Base-by-base conservation (phyloP, 345 rosid species). In the Gossypium thurberi region DNA sequence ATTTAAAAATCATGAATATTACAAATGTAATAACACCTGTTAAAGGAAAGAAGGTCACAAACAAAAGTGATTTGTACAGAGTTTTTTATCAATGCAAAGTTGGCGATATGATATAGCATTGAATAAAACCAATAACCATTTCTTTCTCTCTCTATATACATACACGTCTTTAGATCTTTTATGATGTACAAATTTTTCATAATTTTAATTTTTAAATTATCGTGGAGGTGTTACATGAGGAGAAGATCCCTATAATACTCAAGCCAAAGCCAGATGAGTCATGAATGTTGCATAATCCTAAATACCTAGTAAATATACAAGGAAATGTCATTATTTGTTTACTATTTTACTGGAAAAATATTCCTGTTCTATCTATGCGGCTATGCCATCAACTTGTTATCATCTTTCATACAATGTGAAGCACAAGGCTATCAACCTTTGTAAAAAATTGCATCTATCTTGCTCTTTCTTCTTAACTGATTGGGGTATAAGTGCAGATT, bases 1-100 rank as follows among this genome's bases (percentile, higher is more conserved):
- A 33, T 33, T 33, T 33, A 33, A 33, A 33, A 33, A 33, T 33
- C 7, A 33, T 5, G 7, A 33, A 33, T 33, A 33, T 33, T 33
- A 33, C 40, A 5, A 33, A 94, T 75, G 92, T 94, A 72, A 94
- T 94, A 77, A 94, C 88, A 26, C 89, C 98, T 6, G 90, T 94
- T 71, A 89, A 92, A 72, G 97, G 92, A 25, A 87, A 76, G 72
- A 87, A 92, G 80, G 91, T 94, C 18, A 3, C 87, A 0, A 94
- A 88, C 78, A 97, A 97, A 58, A 94, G 97, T 44, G 97, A 94
- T 74, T 85, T 94, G 77, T 94, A 92, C 84, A 81, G 95, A 84
- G 86, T 89, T 85, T 95, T 94, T 75, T 95, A 92, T 82, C 97
- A 92, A 72, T 94, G 97, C 83, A 79, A 88, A 78, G 97, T 94